Evolutionary conservation across 768 basidiomycete genomes (phyloP).

Genomic region (Mycena haematopus): DNA sequence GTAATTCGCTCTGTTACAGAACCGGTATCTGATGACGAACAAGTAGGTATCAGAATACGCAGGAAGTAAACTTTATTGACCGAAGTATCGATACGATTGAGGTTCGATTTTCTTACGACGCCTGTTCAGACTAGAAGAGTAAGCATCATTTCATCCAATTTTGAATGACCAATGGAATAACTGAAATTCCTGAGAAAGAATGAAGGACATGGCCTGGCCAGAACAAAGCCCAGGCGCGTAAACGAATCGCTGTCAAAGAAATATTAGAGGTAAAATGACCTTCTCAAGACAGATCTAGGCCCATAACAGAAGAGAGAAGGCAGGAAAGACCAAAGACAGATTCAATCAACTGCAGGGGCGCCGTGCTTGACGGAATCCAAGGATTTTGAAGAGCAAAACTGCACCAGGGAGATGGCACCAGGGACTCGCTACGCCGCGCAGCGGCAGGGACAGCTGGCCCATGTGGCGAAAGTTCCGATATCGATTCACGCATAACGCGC

Average conservation of each 20-base stretch:
- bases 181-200: too few relatives aligned
- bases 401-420: background rate
- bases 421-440: background rate
- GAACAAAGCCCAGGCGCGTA: background rate
- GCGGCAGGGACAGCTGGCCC: background rate
- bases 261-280: background rate
- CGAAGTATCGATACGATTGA: too few relatives aligned
- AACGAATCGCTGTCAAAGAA: background rate
- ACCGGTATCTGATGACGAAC: too few relatives aligned
- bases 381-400: background rate
- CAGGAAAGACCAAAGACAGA: background rate
- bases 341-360: background rate
- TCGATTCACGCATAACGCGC: background rate
- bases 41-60: too few relatives aligned
- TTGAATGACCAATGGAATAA: too few relatives aligned
- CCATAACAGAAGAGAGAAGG: background rate
- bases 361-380: background rate
- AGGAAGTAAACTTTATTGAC: too few relatives aligned
- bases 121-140: too few relatives aligned
- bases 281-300: background rate
- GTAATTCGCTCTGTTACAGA: too few relatives aligned
- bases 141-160: too few relatives aligned
- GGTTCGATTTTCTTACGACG: too few relatives aligned
- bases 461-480: background rate
- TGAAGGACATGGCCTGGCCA: too few relatives aligned